Evolutionary conservation across 2,329 filamentous ascomycete species (phyloP), one percentile per base, ranked within the genome.

Genomic region (Epichloe scottii): DNA sequence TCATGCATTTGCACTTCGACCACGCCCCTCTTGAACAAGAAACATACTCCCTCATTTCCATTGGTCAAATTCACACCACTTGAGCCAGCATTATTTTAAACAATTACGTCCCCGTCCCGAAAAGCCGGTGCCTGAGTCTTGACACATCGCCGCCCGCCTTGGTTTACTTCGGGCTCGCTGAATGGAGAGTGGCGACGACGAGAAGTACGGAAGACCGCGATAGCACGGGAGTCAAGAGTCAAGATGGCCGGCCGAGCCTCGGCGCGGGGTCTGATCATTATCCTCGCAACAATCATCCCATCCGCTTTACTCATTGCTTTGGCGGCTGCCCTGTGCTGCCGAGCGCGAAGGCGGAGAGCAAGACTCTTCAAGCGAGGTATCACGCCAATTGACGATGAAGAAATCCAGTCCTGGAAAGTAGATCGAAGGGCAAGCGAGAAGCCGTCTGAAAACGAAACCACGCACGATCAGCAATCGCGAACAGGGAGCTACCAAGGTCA

Each of bases 401-500:
- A 84, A 61, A 84, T 84, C 53, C 77, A 78, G 57, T 80, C 77
- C 4, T 84, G 81, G 81, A 81, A 78, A 59, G 65, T 67, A 30
- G 68, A 66, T 49, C 62, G 56, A 48, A 34, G 60, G 48, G 48
- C 47, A 46, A 56, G 60, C 40, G 61, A 68, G 57, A 65, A 68
- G 60, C 57, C 58, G 12, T 48, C 10, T 38, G 46, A 46, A 15
- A 15, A 33, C 21, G 43, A 49, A 2, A 7, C 23, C 10, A 23
- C n/a, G 26, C 45, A 19, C 34, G n/a, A 37, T 35, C 23, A 23
- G 33, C 45, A 39, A 40, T 35, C 46, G 42, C 55, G 23, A 44
- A 51, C 12, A 30, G 57, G 37, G 44, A 58, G 42, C 53, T 50
- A 45, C 46, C 56, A 17, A 46, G 53, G 45, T 21, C 65, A 62